These are phyloP conservation scores for Akebia trifoliata DNA, from an alignment of 164 flowering plant genomes.

Conservation along the genomic window DNA sequence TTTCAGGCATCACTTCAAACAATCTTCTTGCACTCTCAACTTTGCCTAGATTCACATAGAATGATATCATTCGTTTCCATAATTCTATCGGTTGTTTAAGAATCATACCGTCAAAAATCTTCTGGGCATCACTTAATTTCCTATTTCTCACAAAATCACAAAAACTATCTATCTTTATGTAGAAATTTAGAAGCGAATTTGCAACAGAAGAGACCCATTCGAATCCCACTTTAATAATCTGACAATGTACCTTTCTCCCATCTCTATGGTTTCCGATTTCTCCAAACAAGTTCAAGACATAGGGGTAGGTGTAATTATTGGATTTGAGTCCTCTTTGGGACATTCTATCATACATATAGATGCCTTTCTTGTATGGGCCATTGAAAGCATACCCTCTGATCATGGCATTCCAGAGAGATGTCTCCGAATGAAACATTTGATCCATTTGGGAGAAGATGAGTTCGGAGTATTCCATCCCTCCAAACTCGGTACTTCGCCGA, in stretches of 20 bases:
- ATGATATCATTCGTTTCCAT: slow-evolving; percentile 33
- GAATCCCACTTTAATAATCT: slow-evolving; percentile 35
- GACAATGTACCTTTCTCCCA: slow-evolving; percentile 35
- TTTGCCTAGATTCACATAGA: slow-evolving; percentile 15
- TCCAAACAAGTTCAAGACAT: slow-evolving; percentile 32
- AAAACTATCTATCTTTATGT: slow-evolving; percentile 17
- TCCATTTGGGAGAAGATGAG: slow-evolving; percentile 28
- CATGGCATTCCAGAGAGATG: slow-evolving; percentile 37
- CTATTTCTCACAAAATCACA: slow-evolving; percentile 2
- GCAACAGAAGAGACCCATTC: slow-evolving; percentile 18
- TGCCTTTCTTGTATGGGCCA: slow-evolving; percentile 31
- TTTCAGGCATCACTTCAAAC: slow-evolving; percentile 32
- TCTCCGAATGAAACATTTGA: slow-evolving; percentile 9
- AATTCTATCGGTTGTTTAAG: slow-evolving; percentile 25
- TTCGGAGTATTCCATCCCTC: slow-evolving; percentile 35
- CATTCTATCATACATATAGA: slow-evolving; percentile 38
- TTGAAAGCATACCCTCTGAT: slow-evolving; percentile 42
- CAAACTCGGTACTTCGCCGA: slow-evolving; percentile 45
- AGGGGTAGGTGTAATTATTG: slow-evolving; percentile 41
- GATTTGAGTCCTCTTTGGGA: slow-evolving; percentile 34
- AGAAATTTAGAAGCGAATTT: slow-evolving; percentile 29
- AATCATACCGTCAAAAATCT: slow-evolving; percentile 28
- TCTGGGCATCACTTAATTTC: slow-evolving; percentile 19
- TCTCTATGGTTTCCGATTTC: slow-evolving; percentile 21
- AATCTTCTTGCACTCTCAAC: slow-evolving; percentile 26